Percentiles rank a stretch among this genome's conserved stretches.
These are phyloP conservation scores for Penicillium coffeae DNA, from an alignment of 495 filamentous ascomycete species.

Conservation along the genomic window DNA sequence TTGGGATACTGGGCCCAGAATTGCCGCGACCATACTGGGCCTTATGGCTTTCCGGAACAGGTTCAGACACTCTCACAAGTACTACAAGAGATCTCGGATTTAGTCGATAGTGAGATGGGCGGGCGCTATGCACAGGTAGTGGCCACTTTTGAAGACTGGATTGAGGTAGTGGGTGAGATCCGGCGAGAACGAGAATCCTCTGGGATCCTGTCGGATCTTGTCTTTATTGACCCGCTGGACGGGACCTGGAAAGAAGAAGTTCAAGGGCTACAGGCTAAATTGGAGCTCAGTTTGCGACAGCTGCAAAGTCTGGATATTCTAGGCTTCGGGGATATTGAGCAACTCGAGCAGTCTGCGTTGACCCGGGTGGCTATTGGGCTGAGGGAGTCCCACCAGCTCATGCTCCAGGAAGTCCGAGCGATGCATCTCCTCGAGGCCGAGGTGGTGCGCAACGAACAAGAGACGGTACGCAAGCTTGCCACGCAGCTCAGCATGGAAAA, in stretches of 20 bases:
- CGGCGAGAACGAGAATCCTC: slow-evolving; percentile 20
- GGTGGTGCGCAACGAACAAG: slow-evolving; percentile 34
- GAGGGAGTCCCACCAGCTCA: slow-evolving; percentile 30
- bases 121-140: slow-evolving; percentile 36
- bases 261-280: slow-evolving; percentile 29
- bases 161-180: slow-evolving; percentile 31
- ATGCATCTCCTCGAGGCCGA: slow-evolving; percentile 42
- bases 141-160: slow-evolving; percentile 43
- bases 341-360: slow-evolving; percentile 31
- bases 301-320: slow-evolving; percentile 37
- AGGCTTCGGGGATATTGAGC: slow-evolving; percentile 31
- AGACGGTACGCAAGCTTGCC: slow-evolving; percentile 33
- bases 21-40: slow-evolving; percentile 25
- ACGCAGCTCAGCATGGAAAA: slow-evolving; percentile 14
- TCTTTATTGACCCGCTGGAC: slow-evolving; percentile 43
- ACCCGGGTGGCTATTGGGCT: slow-evolving; percentile 26
- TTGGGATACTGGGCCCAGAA: slow-evolving; percentile 38
- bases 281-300: slow-evolving; percentile 38
- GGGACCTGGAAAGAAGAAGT: slow-evolving; percentile 41
- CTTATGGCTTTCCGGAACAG: slow-evolving; percentile 33
- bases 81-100: slow-evolving; percentile 39
- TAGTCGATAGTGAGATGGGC: slow-evolving; percentile 16
- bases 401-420: slow-evolving; percentile 42
- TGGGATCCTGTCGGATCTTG: slow-evolving; percentile 6
- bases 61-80: slow-evolving; percentile 42